Conservation (phyloP, 2,329 filamentous ascomycete genomes). For the Phialophora expanda region DNA sequence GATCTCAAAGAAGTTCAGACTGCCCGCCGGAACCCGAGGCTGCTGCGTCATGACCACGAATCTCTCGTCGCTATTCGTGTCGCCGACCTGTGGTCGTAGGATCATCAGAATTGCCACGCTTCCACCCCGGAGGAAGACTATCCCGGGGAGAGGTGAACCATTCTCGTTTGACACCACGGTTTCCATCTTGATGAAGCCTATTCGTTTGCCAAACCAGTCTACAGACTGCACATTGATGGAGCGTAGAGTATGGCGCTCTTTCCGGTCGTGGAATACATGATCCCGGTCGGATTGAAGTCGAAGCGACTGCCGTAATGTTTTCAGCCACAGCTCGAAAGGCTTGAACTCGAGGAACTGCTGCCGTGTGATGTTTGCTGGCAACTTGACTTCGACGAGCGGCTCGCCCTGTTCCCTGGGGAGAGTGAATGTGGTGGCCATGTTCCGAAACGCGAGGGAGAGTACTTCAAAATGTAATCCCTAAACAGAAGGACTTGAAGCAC, state of each 20-base stretch:
- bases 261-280: slow-evolving; percentile 59
- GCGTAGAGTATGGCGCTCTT: slow-evolving; percentile 53
- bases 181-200: slow-evolving; percentile 63
- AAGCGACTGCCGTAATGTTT: slow-evolving; percentile 56
- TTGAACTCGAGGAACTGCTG: slow-evolving; percentile 43
- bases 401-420: slow-evolving; percentile 5
- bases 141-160: slow-evolving; percentile 57
- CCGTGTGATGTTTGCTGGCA: slow-evolving; percentile 11
- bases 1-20: slow-evolving; percentile 60
- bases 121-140: slow-evolving; percentile 62
- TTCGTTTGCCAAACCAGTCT: slow-evolving; percentile 57
- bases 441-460: neutral
- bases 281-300: slow-evolving; percentile 50
- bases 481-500: no score
- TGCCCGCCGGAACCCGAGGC: slow-evolving; percentile 61
- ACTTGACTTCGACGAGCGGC: slow-evolving; percentile 14
- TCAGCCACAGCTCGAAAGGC: slow-evolving; percentile 60
- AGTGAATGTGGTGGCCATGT: slow-evolving; percentile 13
- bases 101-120: slow-evolving; percentile 63
- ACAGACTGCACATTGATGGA: slow-evolving; percentile 60
- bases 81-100: slow-evolving; percentile 52
- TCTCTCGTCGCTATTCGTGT: slow-evolving; percentile 45
- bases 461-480: neutral
- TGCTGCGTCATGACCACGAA: slow-evolving; percentile 61
- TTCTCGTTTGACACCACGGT: slow-evolving; percentile 58